Base-by-base conservation (phyloP, 1,139 yeast species). In the Saccharomyces pastorianus region DNA sequence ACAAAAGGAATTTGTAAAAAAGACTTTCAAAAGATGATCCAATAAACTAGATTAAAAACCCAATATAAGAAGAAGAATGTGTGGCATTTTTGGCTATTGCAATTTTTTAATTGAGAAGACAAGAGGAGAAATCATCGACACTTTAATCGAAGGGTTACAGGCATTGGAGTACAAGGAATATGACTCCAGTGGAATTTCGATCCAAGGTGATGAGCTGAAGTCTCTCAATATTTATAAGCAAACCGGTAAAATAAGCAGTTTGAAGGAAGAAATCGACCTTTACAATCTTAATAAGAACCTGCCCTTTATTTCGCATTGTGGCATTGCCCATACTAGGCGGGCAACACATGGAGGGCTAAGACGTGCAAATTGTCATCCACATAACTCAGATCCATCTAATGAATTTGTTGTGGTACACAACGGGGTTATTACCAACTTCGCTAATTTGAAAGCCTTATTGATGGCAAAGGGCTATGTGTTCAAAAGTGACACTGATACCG, bases 281-380 rank as follows among this genome's bases (percentile, higher is more conserved):
- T 76, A 76, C 54, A 73, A 82, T 55, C 78, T 81, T 55, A 80
- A 85, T 68, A 79, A 84, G 63, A 71, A 77, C 26, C 81, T 80
- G 54, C 78, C 82, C 26, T 89, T 89, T 67, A 85, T 83, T 64
- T 83, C 86, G 71, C 99, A 93, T 69, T 95, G 85, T 57, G 99
- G 96, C 70, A 93, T 95, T 71, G 98, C 99, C 44, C 99, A 95
- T 74, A 95, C 99, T 14, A 86, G 99, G 77, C 95, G 99, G 99
- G 99, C 99, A 50, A 95, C 99, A 48, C 99, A 95, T 73, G 99
- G 99, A 72, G 88, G 85, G 66, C 98, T 97, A 55, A 82, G 81
- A 64, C 82, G 79, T 57, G 69, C 74, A 61, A 95, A 95, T 77
- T 93, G 98, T 71, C 99, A 95, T 71, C 99, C 99, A 52, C 99